Evolutionary conservation across 768 basidiomycete species (phyloP), one percentile per base, ranked within the genome.

Genomic region (Hemileccinum impolitum): DNA sequence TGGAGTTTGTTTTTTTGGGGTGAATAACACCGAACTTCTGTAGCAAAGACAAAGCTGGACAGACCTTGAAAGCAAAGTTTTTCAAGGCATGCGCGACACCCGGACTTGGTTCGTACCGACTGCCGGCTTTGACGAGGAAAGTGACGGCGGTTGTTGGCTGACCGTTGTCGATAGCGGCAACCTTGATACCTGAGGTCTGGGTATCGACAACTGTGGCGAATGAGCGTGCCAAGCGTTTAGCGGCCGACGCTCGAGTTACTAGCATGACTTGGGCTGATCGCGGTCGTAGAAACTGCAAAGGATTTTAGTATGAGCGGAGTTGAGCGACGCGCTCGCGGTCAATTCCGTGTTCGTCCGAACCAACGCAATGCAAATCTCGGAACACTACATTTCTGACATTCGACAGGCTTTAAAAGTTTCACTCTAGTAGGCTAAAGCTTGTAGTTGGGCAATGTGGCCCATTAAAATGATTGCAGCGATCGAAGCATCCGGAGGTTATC

Each of bases 41-140:
- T 35, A 23, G 9, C 1, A 34, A 17, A 39, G 4, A 47, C 37
- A 47, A 34, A 12, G 6, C 1, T 18, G 26, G 39, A 64, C 83
- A 41, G 57, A 97, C 95, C 88, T 96, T 97, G 85, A 95, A 98
- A 51, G 94, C 87, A 80, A 94, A 97, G 82, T 93, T 94, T 80
- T 96, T 96, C 70, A 97, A 79, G 53, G 83, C 86, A 75, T 95
- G 90, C 3, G 95, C 94, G 50, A 93, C 82, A 60, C 95, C 95
- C 37, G 92, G 82, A 65, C 86, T 86, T 54, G 82, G 71, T 76
- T 99, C 89, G 67, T 83, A 94, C 62, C 96, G 77, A 63, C 84
- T 84, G 47, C 95, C 95, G 48, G 91, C 95, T 70, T 94, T 95
- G 69, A 96, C 82, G 54, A 95, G 79, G 61, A 97, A 76, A 43